Evolutionary conservation across 75 land plant species (phyloP), one percentile per base, ranked within the genome.

Genomic region (Picea glauca): DNA sequence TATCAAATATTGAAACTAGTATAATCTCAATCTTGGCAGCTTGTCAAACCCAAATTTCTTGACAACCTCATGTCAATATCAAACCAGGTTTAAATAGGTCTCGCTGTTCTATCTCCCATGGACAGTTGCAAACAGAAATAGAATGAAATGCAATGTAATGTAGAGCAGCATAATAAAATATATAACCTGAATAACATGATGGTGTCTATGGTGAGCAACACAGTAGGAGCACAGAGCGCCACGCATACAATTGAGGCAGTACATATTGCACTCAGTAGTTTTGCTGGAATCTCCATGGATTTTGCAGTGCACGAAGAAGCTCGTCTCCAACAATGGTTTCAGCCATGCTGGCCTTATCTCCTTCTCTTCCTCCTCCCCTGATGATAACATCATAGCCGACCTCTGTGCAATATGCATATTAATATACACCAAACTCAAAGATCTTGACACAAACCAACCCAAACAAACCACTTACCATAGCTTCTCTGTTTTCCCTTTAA

Each of bases 191-290:
- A 92, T 86, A 17, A 81, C 81, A 58, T 79, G 88, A 59, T 92
- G 94, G 23, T 86, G 88, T 70, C 77, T 83, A 78, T 92, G 94
- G 32, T 80, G 50, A 33, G 70, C 62, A 38, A 84, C 62, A 79
- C 94, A 92, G 59, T 72, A 57, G 6, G 89, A 87, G 77, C 94
- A 92, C 60, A 92, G 82, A 31, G 93, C 84, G 1, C 87, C 85
- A 14, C 81, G 81, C 75, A 84, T 83, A 77, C 94, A 92, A 58
- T 90, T 88, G 64, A 90, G 76, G 82, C 94, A 92, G 81, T 79
- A 92, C 83, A 89, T 82, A 76, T 92, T 92, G 84, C 93, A 87
- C 76, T 91, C 93, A 73, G 79, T 86, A 38, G 40, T 38, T 83
- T 84, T 88, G 80, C 78, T 84, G 18, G 88, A 87, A 63, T 85